Percentiles rank a stretch among this genome's conserved stretches.
These are phyloP conservation scores for Fusarium beomiforme DNA, from an alignment of 2,329 filamentous ascomycete species.

Conservation along the genomic window DNA sequence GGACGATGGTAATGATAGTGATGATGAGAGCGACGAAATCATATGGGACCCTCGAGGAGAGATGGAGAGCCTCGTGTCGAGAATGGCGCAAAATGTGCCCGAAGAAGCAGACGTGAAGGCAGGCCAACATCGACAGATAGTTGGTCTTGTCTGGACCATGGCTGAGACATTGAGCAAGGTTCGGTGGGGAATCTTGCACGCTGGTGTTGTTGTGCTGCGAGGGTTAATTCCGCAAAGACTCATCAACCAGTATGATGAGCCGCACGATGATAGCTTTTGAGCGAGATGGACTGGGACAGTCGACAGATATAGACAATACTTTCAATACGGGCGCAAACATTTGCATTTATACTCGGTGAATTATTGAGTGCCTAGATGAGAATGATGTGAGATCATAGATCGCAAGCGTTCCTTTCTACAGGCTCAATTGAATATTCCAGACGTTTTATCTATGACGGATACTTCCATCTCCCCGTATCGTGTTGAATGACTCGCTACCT, in stretches of 20 bases:
- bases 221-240: constrained; percentile 45
- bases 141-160: constrained; percentile 64
- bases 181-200: constrained; percentile 70
- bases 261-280: neutral
- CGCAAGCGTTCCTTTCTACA: too few species aligned
- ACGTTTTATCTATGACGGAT: too few species aligned
- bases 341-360: too few species aligned
- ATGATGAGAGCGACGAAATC: neutral
- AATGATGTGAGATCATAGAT: too few species aligned
- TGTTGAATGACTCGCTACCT: too few species aligned
- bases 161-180: constrained; percentile 65
- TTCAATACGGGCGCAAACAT: too few species aligned
- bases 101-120: neutral
- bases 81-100: neutral
- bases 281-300: neutral
- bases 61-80: neutral
- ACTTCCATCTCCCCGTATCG: too few species aligned
- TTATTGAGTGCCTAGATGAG: too few species aligned
- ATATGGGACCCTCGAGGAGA: neutral
- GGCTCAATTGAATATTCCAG: too few species aligned
- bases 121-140: constrained; percentile 23
- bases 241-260: constrained; percentile 1
- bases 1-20: neutral
- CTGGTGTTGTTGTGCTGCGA: constrained; percentile 66
- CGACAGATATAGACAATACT: too few species aligned